Conservation (phyloP, 2,329 filamentous ascomycete species). For the Eutypa lata region DNA sequence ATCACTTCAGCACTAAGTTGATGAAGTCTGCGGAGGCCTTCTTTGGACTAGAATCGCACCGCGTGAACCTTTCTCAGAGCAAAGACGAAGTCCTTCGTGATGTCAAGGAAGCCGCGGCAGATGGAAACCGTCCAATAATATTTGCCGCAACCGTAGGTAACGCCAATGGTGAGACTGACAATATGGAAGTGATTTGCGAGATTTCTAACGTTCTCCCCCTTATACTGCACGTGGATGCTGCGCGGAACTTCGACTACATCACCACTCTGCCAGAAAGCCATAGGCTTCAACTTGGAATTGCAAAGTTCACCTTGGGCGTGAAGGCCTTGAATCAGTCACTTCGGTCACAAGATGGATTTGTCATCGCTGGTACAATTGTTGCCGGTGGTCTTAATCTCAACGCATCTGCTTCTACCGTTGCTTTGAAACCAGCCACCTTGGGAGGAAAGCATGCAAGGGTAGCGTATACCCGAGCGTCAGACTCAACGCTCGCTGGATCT, state of each 20-base stretch:
- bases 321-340: conserved; percentile 1
- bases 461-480: conserved; percentile 5
- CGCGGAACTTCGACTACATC: conserved; percentile 11
- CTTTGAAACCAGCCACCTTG: conserved; percentile 7
- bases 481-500: conserved; percentile 9
- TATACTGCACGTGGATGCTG: conserved; percentile 9
- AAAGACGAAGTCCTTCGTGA: background rate
- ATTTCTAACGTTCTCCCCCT: conserved; percentile 2
- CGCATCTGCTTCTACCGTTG: conserved; percentile 4
- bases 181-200: conserved; percentile 2
- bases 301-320: conserved; percentile 2
- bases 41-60: conserved; percentile 7
- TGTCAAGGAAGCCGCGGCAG: background rate
- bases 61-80: background rate
- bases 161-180: conserved; percentile 1
- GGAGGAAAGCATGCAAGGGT: conserved; percentile 4
- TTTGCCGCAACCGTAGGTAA: conserved; percentile 9
- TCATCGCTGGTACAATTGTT: conserved; percentile 8
- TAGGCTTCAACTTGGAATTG: background rate
- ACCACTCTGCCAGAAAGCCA: conserved; percentile 1
- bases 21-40: conserved; percentile 1
- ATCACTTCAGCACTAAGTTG: conserved; percentile 2
- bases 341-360: background rate
- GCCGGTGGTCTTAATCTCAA: conserved; percentile 5
- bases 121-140: conserved; percentile 6